Evolutionary conservation across 805 yeast genomes (phyloP).

Genomic region (Metschnikowia dekortorum): DNA sequence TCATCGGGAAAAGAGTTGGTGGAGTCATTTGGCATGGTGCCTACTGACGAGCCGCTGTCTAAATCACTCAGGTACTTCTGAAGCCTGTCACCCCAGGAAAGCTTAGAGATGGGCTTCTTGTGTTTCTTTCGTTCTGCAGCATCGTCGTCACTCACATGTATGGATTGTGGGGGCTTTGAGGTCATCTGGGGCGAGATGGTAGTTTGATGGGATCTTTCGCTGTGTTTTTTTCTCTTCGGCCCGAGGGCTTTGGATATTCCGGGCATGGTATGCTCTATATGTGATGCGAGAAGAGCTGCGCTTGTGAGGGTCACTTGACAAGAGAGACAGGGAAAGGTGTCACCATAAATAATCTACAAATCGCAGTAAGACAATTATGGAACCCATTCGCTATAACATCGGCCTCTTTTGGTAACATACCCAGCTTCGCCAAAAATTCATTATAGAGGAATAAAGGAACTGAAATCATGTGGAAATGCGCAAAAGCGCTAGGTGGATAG

Average conservation of each 20-base stretch:
- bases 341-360: too few relatives aligned
- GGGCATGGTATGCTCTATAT: conserved; percentile 4
- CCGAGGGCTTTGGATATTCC: conserved; percentile 4
- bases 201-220: background rate
- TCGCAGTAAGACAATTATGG: too few relatives aligned
- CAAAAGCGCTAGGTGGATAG: too few relatives aligned
- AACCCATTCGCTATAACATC: too few relatives aligned
- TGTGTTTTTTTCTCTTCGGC: conserved; percentile 3
- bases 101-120: conserved; percentile 12
- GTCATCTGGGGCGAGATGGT: background rate
- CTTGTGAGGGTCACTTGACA: conserved; percentile 1
- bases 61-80: conserved; percentile 5
- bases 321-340: too few relatives aligned
- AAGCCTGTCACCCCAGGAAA: conserved; percentile 9
- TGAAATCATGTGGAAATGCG: too few relatives aligned
- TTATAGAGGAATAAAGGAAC: too few relatives aligned
- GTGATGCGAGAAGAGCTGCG: conserved; percentile 9
- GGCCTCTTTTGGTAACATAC: too few relatives aligned
- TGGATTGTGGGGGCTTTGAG: conserved; percentile 1
- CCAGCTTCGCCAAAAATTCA: too few relatives aligned
- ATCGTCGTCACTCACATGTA: background rate
- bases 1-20: background rate
- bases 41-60: conserved; percentile 7
- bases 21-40: background rate
- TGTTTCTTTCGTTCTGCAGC: conserved; percentile 3